Conservation (phyloP, 73 alveolate species). For the Paramecium sexaurelia region DNA sequence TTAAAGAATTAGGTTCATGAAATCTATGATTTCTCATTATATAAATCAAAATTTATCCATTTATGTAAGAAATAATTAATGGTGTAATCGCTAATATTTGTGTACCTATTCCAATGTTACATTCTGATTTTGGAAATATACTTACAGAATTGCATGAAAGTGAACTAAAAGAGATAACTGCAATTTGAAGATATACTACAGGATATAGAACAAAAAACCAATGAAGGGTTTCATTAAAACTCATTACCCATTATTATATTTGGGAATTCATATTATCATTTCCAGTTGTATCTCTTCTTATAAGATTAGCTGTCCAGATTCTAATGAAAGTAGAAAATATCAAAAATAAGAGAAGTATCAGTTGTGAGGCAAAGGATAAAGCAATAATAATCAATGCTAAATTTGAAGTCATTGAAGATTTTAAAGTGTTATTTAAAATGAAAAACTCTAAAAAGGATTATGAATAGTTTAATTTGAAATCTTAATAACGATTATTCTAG, state of each 20-base stretch:
- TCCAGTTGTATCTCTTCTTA: neutral
- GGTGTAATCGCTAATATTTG: constrained; percentile 21
- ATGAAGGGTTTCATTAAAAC: constrained; percentile 47
- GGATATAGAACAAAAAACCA: constrained; percentile 44
- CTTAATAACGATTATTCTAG: neutral
- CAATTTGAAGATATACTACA: constrained; percentile 20
- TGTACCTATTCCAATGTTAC: neutral
- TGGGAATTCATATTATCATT: constrained; percentile 28
- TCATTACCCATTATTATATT: constrained; percentile 39
- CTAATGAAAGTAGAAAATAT: constrained; percentile 23
- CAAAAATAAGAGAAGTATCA: neutral
- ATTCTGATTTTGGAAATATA: constrained; percentile 8
- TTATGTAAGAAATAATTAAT: constrained; percentile 7
- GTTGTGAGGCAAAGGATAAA: neutral
- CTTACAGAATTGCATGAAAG: neutral
- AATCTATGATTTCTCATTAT: constrained; percentile 58
- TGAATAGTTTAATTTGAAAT: neutral
- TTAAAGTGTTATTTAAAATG: constrained; percentile 1
- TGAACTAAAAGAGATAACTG: constrained; percentile 43
- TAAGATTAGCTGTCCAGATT: constrained; percentile 52
- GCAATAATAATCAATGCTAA: neutral
- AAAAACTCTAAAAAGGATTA: constrained; percentile 11
- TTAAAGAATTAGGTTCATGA: constrained; percentile 39
- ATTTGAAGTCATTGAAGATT: constrained; percentile 4
- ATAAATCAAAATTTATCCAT: constrained; percentile 37